Base-by-base conservation (phyloP, 345 rosid genomes). In the Gossypium stocksii region DNA sequence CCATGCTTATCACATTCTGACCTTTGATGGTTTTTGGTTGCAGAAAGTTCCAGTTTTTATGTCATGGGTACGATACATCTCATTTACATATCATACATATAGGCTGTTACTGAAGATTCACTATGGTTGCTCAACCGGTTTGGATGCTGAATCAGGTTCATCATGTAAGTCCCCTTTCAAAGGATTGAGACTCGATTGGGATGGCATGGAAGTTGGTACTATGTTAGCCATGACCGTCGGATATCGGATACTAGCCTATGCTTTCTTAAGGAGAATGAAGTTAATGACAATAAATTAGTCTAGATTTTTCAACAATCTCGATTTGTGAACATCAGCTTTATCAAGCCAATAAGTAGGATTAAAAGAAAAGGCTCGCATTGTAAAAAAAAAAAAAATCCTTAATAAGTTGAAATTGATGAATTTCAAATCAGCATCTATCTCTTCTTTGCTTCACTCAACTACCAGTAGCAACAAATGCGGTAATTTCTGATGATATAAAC, bases 41-140 rank as follows among this genome's bases (percentile, higher is more conserved):
- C 85, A 84, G 83, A 60, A 77, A 7, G 80, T 80, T 38, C 85
- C 87, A 38, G 15, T 15, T 14, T 82, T 80, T 65, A 84, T 84
- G 83, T 51, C 77, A 53, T 77, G 83, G 87, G 71, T 59, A 1
- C 74, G 80, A 54, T 75, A 80, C 72, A 43, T 79, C 1, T 84
- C 83, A 20, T 71, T 81, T 76, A 79, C 76, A 77, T 81, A 79
- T 57, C 80, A 77, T 54, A 74, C 81, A 15, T 80, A 68, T 78
- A 84, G 68, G 79, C 64, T 84, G 10, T 67, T 79, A 2, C 54
- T 75, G 52, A 79, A 65, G 66, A 75, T 73, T 16, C 80, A 80
- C 61, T 76, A 70, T 29, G 58, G 66, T 15, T 77, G 78, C 64
- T 54, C 76, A 34, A 61, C 52, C 16, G 17, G 41, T 25, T 58